Base-by-base conservation (phyloP, 2,329 filamentous ascomycete genomes). In the Mariannaea sp. region DNA sequence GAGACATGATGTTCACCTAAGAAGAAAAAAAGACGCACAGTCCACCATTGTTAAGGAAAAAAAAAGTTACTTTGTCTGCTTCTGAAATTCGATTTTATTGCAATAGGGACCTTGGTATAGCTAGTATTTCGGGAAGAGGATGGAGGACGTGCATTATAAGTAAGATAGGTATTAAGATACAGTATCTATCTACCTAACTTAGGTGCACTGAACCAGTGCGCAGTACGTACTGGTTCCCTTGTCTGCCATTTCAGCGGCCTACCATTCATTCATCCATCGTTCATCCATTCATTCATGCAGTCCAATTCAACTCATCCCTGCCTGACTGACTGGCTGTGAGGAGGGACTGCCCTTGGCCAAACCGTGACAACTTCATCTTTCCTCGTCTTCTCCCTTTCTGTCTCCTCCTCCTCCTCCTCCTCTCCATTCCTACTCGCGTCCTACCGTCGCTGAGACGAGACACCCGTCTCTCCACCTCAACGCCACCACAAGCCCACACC, bases 381-480 rank as follows among this genome's bases (percentile, higher is more conserved):
- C 35, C 13, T 29, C 39, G 17, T 33, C 19, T 33, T 40, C 19
- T 40, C 17, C 33, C 33, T 20, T 30, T 20, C 22, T 27, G 19
- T 29, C 49, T 33, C 27, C 30, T 20, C 33, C 26, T 30, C 26
- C 42, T 12, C 39, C 14, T 16, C 24, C 27, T 30, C 17, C 20
- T 24, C 45, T 19, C 33, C 41, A 13, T 27, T 43, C 16, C 38
- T 24, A 35, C 17, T 17, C 44, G 20, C 22, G 19, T 32, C 53
- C 49, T 33, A 24, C 36, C 35, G 26, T 27, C 27, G 33, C 22
- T 27, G 16, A 22, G 29, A 46, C 36, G 56, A 59, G 54, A 59
- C 56, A 39, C 32, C 16, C 57, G 61, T 65, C 59, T 64, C 55
- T 58, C 43, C 53, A 40, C 42, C 44, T 38, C 54, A 35, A 40